These are phyloP conservation scores for Dendrocalamus latiflorus DNA, from an alignment of 202 grass and related monocot species.

Conservation along the genomic window DNA sequence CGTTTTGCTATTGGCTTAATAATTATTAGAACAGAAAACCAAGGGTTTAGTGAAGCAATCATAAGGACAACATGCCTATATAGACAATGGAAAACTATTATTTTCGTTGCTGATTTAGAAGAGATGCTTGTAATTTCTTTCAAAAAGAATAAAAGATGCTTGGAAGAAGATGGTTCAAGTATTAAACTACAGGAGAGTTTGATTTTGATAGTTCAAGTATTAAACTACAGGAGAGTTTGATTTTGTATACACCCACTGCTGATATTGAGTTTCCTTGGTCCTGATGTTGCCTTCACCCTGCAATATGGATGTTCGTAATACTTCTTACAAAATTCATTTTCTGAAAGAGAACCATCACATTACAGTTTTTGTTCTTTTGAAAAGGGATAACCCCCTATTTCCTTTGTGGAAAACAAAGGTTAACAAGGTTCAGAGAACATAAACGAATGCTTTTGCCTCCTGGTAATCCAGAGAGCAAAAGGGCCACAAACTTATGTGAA, in stretches of 20 bases:
- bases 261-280: neutral
- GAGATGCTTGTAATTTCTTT: neutral
- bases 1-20: neutral
- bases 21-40: neutral
- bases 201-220: neutral
- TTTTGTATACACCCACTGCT: neutral
- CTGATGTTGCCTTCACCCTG: neutral
- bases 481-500: too few relatives aligned
- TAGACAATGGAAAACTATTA: neutral
- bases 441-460: neutral
- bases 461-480: too few relatives aligned
- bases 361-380: neutral
- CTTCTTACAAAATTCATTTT: neutral
- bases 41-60: neutral
- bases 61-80: neutral
- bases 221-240: neutral
- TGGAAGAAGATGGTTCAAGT: neutral
- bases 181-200: neutral
- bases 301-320: neutral
- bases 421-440: neutral
- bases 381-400: neutral
- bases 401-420: neutral
- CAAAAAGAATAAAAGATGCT: neutral
- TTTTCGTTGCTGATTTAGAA: neutral
- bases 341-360: neutral